Percentiles rank a stretch among this genome's conserved stretches.
These are phyloP conservation scores for Phytophthora citricola DNA, from an alignment of 352 stramenopile species.

Conservation along the genomic window DNA sequence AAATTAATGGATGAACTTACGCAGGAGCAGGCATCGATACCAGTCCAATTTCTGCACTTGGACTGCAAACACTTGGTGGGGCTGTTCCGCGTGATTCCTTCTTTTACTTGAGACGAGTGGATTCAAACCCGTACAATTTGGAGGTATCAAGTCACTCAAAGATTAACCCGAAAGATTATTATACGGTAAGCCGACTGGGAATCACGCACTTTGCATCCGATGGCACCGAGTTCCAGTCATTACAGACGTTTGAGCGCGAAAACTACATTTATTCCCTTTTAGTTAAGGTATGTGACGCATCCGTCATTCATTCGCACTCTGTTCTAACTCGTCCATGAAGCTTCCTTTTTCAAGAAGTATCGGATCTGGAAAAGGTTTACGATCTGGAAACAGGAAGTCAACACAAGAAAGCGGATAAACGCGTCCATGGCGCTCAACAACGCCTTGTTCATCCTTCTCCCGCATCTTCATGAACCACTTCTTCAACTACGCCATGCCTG, in stretches of 20 bases:
- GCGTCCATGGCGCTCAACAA: conserved; percentile 60
- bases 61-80: conserved; percentile 3
- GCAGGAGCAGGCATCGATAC: not conserved
- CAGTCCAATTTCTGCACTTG: not conserved
- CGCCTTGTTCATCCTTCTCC: conserved; percentile 90
- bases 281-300: conserved; percentile 51
- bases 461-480: conserved; percentile 82
- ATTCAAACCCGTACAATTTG: conserved; percentile 84
- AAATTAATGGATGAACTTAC: conserved; percentile 53
- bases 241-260: conserved; percentile 92
- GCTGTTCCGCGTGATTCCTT: conserved; percentile 58
- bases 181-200: conserved; percentile 88
- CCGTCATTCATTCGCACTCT: not conserved
- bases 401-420: conserved; percentile 46
- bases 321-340: conserved; percentile 27
- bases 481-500: conserved; percentile 73
- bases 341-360: conserved; percentile 91
- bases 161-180: conserved; percentile 88
- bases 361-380: conserved; percentile 92
- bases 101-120: conserved; percentile 72
- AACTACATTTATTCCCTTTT: conserved; percentile 90
- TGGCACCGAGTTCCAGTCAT: conserved; percentile 87
- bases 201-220: conserved; percentile 89
- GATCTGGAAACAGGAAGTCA: conserved; percentile 87
- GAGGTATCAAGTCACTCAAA: conserved; percentile 64